Percentiles rank a stretch among this genome's conserved stretches.
Evolutionary conservation across 768 basidiomycete species (phyloP).

Genomic region (Amanita rubescens): DNA sequence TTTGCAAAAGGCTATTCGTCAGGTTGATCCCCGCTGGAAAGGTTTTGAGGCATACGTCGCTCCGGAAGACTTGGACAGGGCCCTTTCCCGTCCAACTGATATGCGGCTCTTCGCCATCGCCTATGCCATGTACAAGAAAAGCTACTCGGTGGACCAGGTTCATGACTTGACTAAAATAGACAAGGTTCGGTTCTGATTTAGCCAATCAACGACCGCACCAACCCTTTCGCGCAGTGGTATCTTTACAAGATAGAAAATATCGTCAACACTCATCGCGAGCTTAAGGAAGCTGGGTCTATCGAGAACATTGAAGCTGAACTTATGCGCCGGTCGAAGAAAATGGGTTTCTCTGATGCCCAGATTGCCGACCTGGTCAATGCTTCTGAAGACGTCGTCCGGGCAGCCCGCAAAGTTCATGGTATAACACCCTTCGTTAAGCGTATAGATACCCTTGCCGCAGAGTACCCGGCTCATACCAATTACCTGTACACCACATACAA

Average conservation of each 20-base stretch:
- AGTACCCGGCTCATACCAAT: slow-evolving; percentile 98
- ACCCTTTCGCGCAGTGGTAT: slow-evolving; percentile 65
- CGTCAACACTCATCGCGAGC: slow-evolving; percentile 72
- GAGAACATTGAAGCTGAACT: slow-evolving; percentile 66
- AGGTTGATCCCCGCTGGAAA: slow-evolving; percentile 94
- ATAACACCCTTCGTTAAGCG: slow-evolving; percentile 98
- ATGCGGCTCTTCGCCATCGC: slow-evolving; percentile 96
- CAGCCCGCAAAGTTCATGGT: slow-evolving; percentile 76
- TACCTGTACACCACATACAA: slow-evolving; percentile 99
- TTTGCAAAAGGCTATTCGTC: slow-evolving; percentile 95
- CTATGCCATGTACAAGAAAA: slow-evolving; percentile 92
- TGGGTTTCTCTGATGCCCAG: slow-evolving; percentile 93
- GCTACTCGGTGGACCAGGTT: slow-evolving; percentile 82
- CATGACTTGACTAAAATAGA: slow-evolving; percentile 98
- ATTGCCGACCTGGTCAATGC: slow-evolving; percentile 76
- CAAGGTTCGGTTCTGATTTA: slow-evolving; percentile 46
- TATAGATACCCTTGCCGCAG: slow-evolving; percentile 97
- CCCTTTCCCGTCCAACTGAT: slow-evolving; percentile 82
- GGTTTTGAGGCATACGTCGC: slow-evolving; percentile 95
- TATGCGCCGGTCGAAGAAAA: slow-evolving; percentile 82
- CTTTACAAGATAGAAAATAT: slow-evolving; percentile 99
- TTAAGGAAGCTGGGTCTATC: slow-evolving; percentile 65
- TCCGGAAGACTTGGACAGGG: slow-evolving; percentile 78
- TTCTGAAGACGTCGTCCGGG: slow-evolving; percentile 74
- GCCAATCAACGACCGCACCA: neutral